phyloP scores from a whole-genome alignment of 139 green algal species.

The Yamagishiella unicocca region DNA sequence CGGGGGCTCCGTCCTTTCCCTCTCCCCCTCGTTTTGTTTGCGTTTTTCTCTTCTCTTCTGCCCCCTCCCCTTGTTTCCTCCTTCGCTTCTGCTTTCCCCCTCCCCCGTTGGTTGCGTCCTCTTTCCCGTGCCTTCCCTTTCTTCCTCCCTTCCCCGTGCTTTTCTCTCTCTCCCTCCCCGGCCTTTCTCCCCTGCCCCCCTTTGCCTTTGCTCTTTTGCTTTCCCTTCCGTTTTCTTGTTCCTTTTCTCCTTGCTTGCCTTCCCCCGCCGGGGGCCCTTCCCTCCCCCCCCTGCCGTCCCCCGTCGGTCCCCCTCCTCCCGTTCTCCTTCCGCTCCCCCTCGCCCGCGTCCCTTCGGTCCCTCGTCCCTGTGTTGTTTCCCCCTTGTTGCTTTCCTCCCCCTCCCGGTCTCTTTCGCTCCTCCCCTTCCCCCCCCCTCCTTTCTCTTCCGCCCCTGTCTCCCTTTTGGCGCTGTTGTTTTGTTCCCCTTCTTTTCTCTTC shows the following conservation, averaged over 20 bases:
- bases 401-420: not conserved
- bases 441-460: not conserved
- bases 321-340: not conserved
- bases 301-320: not conserved
- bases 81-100: too few species aligned
- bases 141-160: not conserved
- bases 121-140: not conserved
- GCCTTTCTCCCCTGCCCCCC: too few species aligned
- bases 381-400: not conserved
- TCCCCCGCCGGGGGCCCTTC: not conserved
- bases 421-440: not conserved
- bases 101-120: too few species aligned
- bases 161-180: not conserved
- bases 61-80: too few species aligned
- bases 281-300: too few species aligned
- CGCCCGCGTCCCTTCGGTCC: not conserved
- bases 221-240: not conserved
- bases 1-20: too few species aligned
- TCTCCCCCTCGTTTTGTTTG: too few species aligned
- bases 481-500: not conserved
- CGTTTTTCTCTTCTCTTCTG: too few species aligned
- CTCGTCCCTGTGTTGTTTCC: not conserved
- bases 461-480: not conserved
- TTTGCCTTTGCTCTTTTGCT: not conserved
- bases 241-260: not conserved